Evolutionary conservation across 148 eudicot genomes (phyloP).

Genomic region (Camellia sinensis): DNA sequence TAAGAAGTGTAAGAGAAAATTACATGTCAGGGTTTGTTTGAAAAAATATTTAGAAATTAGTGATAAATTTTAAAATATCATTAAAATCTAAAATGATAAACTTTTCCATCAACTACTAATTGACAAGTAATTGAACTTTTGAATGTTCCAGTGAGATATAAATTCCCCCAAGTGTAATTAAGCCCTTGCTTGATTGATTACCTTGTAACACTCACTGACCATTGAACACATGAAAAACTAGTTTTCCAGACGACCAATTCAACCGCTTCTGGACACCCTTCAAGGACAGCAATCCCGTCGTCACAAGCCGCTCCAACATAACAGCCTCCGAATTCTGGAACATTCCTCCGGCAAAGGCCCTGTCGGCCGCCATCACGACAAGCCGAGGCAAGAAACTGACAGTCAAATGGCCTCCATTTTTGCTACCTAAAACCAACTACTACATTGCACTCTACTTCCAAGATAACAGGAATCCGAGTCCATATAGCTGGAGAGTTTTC

Average conservation of each 20-base stretch:
- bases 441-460: slow-evolving; percentile 81
- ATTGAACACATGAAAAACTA: slow-evolving; percentile 29
- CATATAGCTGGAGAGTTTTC: slow-evolving; percentile 84
- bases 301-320: slow-evolving; percentile 39
- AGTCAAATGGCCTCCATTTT: slow-evolving; percentile 58
- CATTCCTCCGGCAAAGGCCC: slow-evolving; percentile 60
- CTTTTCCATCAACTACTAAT: not conserved
- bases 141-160: too few relatives aligned
- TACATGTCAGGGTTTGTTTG: too few relatives aligned
- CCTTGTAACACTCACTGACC: slow-evolving; percentile 8
- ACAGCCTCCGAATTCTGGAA: slow-evolving; percentile 76
- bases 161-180: too few relatives aligned
- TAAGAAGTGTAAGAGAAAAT: too few relatives aligned
- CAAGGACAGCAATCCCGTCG: slow-evolving; percentile 42
- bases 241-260: slow-evolving; percentile 82
- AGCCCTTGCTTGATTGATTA: not conserved
- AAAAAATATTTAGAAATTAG: too few relatives aligned
- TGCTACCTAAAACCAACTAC: slow-evolving; percentile 48
- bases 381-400: slow-evolving; percentile 61
- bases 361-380: slow-evolving; percentile 50
- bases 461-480: slow-evolving; percentile 66
- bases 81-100: not conserved
- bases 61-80: too few relatives aligned
- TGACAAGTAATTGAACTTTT: not conserved
- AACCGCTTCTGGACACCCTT: slow-evolving; percentile 70